Percentiles rank a stretch among this genome's conserved stretches.
phyloP scores from a whole-genome alignment of 768 basidiomycete genomes.

The Leccinum boreale region DNA sequence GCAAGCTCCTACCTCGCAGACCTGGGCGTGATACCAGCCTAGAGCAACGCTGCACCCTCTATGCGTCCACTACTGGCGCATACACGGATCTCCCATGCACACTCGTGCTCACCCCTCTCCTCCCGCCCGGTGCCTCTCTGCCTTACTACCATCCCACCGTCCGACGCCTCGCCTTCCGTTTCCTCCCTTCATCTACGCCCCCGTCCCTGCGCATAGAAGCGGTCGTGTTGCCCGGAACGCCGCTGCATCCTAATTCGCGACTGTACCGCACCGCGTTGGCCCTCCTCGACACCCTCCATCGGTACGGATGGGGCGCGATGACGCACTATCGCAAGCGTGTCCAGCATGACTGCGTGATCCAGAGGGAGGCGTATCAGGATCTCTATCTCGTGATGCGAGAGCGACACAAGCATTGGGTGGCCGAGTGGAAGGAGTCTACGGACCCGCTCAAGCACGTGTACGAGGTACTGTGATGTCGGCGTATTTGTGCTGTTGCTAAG shows the following conservation, averaged over 20 bases:
- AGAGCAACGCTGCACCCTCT: conserved; percentile 80
- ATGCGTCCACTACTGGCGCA: conserved; percentile 31
- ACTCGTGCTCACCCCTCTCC: conserved; percentile 61
- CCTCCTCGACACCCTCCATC: conserved; percentile 77
- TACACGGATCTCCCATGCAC: conserved; percentile 29
- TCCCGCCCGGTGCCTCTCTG: conserved; percentile 42
- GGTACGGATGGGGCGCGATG: conserved; percentile 85
- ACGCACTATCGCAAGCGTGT: conserved; percentile 87
- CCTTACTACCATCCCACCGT: conserved; percentile 94
- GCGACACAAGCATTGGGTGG: conserved; percentile 71
- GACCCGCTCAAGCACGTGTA: conserved; percentile 90
- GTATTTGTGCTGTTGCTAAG: neutral
- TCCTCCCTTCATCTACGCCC: conserved; percentile 35
- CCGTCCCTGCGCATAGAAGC: conserved; percentile 23
- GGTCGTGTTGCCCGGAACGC: conserved; percentile 39
- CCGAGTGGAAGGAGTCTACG: conserved; percentile 76
- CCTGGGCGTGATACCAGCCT: conserved; percentile 72
- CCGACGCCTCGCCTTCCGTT: conserved; percentile 77
- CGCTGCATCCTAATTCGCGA: conserved; percentile 54
- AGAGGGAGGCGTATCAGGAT: conserved; percentile 82
- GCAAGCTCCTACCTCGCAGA: conserved; percentile 72
- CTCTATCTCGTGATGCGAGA: conserved; percentile 86
- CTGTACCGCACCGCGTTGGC: conserved; percentile 79
- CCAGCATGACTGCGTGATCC: conserved; percentile 74
- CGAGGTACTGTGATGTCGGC: conserved; percentile 48